Percentiles rank a stretch among this genome's conserved stretches.
phyloP scores from a whole-genome alignment of 2,329 filamentous ascomycete genomes.

The Aspergillus candidus region DNA sequence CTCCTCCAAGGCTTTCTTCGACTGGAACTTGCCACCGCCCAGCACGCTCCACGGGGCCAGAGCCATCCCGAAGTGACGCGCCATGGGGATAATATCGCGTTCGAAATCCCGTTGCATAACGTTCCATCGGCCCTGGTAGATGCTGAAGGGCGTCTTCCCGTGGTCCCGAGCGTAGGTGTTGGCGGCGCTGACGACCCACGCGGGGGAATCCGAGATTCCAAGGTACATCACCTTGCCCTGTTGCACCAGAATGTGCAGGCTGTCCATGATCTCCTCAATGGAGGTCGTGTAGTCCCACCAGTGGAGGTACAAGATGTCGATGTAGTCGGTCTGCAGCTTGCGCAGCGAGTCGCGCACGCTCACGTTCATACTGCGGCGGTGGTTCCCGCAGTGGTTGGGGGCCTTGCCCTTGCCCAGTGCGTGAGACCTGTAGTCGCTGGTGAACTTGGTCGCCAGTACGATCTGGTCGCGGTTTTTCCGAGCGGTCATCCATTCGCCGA shows the following conservation, averaged over 20 bases:
- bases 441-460: slow-evolving; percentile 65
- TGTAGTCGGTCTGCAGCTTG: slow-evolving; percentile 49
- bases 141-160: slow-evolving; percentile 36
- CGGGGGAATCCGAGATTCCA: slow-evolving; percentile 37
- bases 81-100: slow-evolving; percentile 39
- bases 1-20: slow-evolving; percentile 43
- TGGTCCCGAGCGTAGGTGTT: slow-evolving; percentile 36
- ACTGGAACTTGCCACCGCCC: slow-evolving; percentile 48
- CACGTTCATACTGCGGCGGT: slow-evolving; percentile 37
- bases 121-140: slow-evolving; percentile 39
- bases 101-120: slow-evolving; percentile 36
- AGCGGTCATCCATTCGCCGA: slow-evolving; percentile 65
- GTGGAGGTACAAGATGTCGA: slow-evolving; percentile 51
- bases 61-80: slow-evolving; percentile 38
- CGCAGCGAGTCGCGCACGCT: slow-evolving; percentile 40
- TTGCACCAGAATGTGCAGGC: slow-evolving; percentile 34
- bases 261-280: slow-evolving; percentile 35
- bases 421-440: slow-evolving; percentile 48
- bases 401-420: slow-evolving; percentile 36
- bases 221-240: slow-evolving; percentile 39
- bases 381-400: slow-evolving; percentile 36
- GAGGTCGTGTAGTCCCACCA: slow-evolving; percentile 46
- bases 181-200: slow-evolving; percentile 36
- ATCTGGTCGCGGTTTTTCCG: slow-evolving; percentile 57
- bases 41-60: slow-evolving; percentile 56